phyloP scores from a whole-genome alignment of 306 rosid genomes.

The Cucumis cinereus region DNA sequence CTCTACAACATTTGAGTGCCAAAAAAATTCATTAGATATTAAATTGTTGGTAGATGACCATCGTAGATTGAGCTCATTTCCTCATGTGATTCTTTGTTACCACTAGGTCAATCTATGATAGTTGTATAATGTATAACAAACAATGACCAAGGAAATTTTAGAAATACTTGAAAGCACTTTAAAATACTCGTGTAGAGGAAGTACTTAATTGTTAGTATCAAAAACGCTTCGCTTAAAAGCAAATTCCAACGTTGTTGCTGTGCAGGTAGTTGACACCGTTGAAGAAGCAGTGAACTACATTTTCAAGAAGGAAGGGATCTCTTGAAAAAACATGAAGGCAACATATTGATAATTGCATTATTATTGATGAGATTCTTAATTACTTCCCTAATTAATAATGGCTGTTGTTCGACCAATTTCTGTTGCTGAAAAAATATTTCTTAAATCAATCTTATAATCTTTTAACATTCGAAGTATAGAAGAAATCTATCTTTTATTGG shows the following conservation, averaged over 20 bases:
- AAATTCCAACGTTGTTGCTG: neutral
- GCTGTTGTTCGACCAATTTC: neutral
- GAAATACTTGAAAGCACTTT: neutral
- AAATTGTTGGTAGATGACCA: too few relatives aligned
- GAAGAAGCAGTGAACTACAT: slow-evolving; percentile 31
- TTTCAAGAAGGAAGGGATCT: slow-evolving; percentile 17
- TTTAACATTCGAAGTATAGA: neutral
- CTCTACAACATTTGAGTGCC: too few relatives aligned
- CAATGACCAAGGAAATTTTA: neutral
- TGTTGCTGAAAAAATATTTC: neutral
- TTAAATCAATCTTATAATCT: neutral
- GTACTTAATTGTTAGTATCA: neutral
- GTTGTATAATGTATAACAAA: neutral
- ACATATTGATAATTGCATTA: neutral
- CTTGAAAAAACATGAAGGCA: neutral
- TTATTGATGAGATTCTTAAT: neutral
- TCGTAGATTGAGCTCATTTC: too few relatives aligned
- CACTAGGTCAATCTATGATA: too few relatives aligned
- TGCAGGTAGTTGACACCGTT: slow-evolving; percentile 27
- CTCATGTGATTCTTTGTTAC: too few relatives aligned
- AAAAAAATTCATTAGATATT: too few relatives aligned
- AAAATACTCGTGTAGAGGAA: neutral
- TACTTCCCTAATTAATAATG: neutral
- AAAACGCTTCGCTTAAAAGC: neutral
- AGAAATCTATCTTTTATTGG: neutral